These are phyloP conservation scores for Pleurotus djamor DNA, from an alignment of 768 basidiomycete genomes.

Conservation along the genomic window DNA sequence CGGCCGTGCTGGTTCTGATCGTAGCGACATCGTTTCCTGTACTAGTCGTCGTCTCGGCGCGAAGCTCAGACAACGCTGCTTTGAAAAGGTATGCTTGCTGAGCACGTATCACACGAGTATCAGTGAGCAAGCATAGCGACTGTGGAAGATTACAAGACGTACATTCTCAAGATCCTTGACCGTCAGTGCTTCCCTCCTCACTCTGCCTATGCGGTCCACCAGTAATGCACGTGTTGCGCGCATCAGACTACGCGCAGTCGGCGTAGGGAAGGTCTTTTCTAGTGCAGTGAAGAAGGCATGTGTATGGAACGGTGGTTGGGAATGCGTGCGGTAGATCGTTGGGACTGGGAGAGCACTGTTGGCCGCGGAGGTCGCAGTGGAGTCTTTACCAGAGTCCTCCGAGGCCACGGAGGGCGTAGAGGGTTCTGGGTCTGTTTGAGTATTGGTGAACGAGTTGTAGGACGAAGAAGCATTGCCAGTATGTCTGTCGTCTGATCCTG, in stretches of 20 bases:
- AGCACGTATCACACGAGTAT: background rate
- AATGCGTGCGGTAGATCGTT: slow-evolving; percentile 21
- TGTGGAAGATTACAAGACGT: slow-evolving; percentile 22
- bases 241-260: slow-evolving; percentile 79
- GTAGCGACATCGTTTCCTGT: slow-evolving; percentile 83
- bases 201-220: slow-evolving; percentile 70
- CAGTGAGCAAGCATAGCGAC: background rate
- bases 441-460: background rate
- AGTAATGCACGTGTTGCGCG: slow-evolving; percentile 78
- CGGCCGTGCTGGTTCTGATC: slow-evolving; percentile 74
- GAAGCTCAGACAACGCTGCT: slow-evolving; percentile 88
- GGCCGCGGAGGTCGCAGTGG: background rate
- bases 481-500: background rate
- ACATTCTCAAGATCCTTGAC: slow-evolving; percentile 84
- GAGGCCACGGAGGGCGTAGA: background rate
- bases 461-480: background rate
- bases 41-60: slow-evolving; percentile 80
- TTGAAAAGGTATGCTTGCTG: slow-evolving; percentile 96
- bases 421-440: background rate
- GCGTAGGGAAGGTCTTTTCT: slow-evolving; percentile 72
- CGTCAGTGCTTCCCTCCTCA: slow-evolving; percentile 69
- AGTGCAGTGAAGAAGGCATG: slow-evolving; percentile 72
- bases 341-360: background rate
- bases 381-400: background rate
- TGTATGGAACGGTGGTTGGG: slow-evolving; percentile 80